Evolutionary conservation across 805 yeast genomes (phyloP).

Genomic region (Hanseniaspora jakobsenii): DNA sequence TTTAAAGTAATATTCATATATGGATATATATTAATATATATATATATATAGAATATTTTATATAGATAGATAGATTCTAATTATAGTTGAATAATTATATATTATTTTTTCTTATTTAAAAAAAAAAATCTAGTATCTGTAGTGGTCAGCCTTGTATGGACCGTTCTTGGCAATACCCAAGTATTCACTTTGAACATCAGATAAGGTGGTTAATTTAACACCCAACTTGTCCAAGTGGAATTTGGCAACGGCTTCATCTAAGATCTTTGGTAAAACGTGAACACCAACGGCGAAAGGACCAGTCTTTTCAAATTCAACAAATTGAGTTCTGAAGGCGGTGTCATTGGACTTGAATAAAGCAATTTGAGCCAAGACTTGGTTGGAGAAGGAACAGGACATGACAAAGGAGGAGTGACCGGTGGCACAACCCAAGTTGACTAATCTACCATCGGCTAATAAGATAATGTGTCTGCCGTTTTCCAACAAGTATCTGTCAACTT

Average conservation of each 20-base stretch:
- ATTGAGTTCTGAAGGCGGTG: constrained; percentile 62
- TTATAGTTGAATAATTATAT: constrained; percentile 14
- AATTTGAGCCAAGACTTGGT: constrained; percentile 98
- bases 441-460: constrained; percentile 97
- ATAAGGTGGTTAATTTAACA: constrained; percentile 68
- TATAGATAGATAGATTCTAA: neutral
- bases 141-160: constrained; percentile 95
- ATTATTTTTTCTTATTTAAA: neutral
- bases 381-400: constrained; percentile 98
- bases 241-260: constrained; percentile 97
- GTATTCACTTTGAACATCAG: constrained; percentile 81
- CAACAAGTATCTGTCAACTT: constrained; percentile 93
- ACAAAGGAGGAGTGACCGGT: constrained; percentile 98
- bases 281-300: constrained; percentile 88
- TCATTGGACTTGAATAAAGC: constrained; percentile 88
- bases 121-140: constrained; percentile 64
- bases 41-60: too few species aligned
- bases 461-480: constrained; percentile 84
- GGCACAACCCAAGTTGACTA: constrained; percentile 98
- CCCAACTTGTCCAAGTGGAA: constrained; percentile 92
- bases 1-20: too few species aligned
- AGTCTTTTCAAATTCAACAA: constrained; percentile 82
- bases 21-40: neutral
- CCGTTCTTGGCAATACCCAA: constrained; percentile 84
- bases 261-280: constrained; percentile 91